These are phyloP conservation scores for Cutaneotrichosporon sp. DNA, from an alignment of 1,284 basidiomycete genomes.

Conservation along the genomic window DNA sequence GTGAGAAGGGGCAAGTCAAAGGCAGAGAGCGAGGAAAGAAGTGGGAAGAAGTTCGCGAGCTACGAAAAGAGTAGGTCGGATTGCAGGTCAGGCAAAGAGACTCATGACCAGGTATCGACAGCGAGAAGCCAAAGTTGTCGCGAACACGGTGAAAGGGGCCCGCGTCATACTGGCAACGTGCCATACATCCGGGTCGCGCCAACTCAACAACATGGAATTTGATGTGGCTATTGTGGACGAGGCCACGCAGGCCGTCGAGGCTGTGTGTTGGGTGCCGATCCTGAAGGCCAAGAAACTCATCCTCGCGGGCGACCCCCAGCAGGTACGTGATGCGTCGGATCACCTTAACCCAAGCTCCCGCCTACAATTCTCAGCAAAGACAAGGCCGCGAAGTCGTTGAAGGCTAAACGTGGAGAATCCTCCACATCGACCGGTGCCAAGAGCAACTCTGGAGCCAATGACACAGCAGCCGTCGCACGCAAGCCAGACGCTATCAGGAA, in stretches of 20 bases:
- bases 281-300: constrained; percentile 79
- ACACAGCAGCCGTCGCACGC: not conserved
- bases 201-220: constrained; percentile 69
- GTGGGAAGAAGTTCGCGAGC: constrained; percentile 84
- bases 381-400: constrained; percentile 25
- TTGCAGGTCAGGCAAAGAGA: not conserved
- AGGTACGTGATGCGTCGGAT: constrained; percentile 46
- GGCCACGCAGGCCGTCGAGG: constrained; percentile 93
- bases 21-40: constrained; percentile 70
- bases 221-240: constrained; percentile 94
- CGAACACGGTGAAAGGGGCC: constrained; percentile 69
- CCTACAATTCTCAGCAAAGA: constrained; percentile 73
- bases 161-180: constrained; percentile 88
- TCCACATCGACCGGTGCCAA: not conserved
- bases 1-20: constrained; percentile 59
- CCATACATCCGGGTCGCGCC: constrained; percentile 78
- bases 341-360: constrained; percentile 60
- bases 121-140: constrained; percentile 76
- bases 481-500: not conserved
- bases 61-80: constrained; percentile 74
- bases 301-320: constrained; percentile 83
- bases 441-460: not conserved
- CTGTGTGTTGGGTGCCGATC: constrained; percentile 94
- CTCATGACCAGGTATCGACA: constrained; percentile 63
- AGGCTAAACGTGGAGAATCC: constrained; percentile 7